Base-by-base conservation (phyloP, 768 basidiomycete species). In the Agaricus subrufescens region DNA sequence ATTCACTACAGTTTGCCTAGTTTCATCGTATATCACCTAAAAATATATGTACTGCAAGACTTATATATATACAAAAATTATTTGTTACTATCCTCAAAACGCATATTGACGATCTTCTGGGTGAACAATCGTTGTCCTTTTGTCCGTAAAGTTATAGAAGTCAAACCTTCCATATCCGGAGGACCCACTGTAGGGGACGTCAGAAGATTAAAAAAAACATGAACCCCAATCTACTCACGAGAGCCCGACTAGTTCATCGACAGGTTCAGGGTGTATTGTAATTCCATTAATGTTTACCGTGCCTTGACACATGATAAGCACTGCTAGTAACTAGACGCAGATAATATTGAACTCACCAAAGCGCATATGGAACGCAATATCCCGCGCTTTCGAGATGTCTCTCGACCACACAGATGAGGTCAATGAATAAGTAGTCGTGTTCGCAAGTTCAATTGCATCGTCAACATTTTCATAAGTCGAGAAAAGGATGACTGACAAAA, bases 391-490 rank as follows among this genome's bases (percentile, higher is more conserved):
- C 54, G 74, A 66, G 37, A 78, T 56, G 59, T 83, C 75, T 4
- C 61, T 63, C 0, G 82, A 78, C 82, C 84, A 86, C 10, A 86
- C 60, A 0, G 76, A 71, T 0, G 83, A 71, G 1, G 71, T 67
- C 31, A 87, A 67, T 3, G 81, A 79, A 47, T 81, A 84, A 1
- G 78, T 75, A 0, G 78, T 73, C 1, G 72, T 68, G 59, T 86
- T 86, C 4, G 83, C 82, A 15, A 83, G 66, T 42, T 77, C 75
- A 6, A 85, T 68, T 6, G 80, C 82, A 62, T 85, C 82, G 19
- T 81, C 77, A 9, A 78, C 63, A 0, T 74, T 78, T 25, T 81
- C 76, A 15, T 73, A 77, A 1, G 72, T 66, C 1, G 74, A 70
- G 48, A 85, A 67, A 9, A 69, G 71, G 5, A 81, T 65, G 0